phyloP scores from a whole-genome alignment of 2,329 filamentous ascomycete species.

The Epichloe festucae region DNA sequence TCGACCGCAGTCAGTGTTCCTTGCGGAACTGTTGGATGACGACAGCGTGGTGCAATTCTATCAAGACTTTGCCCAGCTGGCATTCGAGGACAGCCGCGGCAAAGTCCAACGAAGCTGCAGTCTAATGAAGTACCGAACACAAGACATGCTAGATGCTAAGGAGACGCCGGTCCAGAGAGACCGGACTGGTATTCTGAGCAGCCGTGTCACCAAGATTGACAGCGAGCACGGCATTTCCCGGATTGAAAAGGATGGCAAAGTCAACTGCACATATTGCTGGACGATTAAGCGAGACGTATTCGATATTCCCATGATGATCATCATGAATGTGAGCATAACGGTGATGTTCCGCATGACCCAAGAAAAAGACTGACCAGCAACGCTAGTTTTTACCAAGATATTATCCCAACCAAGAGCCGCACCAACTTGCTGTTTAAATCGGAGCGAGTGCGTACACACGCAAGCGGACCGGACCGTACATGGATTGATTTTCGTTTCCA shows the following conservation, averaged over 20 bases:
- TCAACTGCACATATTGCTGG: constrained; percentile 94
- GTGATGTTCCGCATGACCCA: background rate
- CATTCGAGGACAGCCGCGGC: constrained; percentile 81
- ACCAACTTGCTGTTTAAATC: constrained; percentile 40
- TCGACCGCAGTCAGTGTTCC: constrained; percentile 65
- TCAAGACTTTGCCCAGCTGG: constrained; percentile 84
- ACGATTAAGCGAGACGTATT: constrained; percentile 94
- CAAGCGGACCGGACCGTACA: background rate
- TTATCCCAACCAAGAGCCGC: constrained; percentile 42
- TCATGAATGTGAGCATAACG: constrained; percentile 74
- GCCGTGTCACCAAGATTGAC: constrained; percentile 48
- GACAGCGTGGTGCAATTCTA: constrained; percentile 91
- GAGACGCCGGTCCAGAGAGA: constrained; percentile 33
- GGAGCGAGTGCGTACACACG: background rate
- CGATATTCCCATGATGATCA: constrained; percentile 96
- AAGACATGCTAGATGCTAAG: constrained; percentile 38
- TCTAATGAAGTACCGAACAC: constrained; percentile 78
- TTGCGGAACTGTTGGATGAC: constrained; percentile 86
- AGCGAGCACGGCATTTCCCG: constrained; percentile 69
- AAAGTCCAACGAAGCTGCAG: constrained; percentile 74
- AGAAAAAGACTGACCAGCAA: constrained; percentile 9
- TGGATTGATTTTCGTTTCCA: background rate
- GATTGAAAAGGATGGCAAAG: constrained; percentile 76
- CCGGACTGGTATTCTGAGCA: constrained; percentile 38
- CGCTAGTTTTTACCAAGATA: constrained; percentile 46